Percentiles rank a stretch among this genome's conserved stretches.
Evolutionary conservation across 2,329 filamentous ascomycete species (phyloP).

Genomic region (Curvularia spicifera): DNA sequence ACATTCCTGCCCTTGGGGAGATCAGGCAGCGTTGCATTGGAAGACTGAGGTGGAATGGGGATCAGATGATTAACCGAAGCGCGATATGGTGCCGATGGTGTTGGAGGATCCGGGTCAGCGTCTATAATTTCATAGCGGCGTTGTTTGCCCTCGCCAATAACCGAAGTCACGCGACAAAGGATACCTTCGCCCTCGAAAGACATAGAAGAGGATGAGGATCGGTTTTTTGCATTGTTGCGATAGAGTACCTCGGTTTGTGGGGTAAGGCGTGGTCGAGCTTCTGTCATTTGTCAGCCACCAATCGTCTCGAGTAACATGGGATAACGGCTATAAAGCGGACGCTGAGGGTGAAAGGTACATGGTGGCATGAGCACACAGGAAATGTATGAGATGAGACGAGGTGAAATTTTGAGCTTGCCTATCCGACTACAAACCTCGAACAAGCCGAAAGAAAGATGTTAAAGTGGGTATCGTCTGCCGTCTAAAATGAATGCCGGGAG

Average conservation of each 20-base stretch:
- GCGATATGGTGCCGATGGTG: slow-evolving; percentile 50
- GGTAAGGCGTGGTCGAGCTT: slow-evolving; percentile 39
- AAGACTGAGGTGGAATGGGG: slow-evolving; percentile 52
- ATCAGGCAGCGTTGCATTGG: slow-evolving; percentile 52
- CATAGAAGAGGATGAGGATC: slow-evolving; percentile 28
- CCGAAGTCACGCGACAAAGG: slow-evolving; percentile 57
- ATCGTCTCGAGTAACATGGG: slow-evolving; percentile 1
- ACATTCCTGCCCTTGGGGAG: slow-evolving; percentile 53
- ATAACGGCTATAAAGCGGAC: slow-evolving; percentile 3
- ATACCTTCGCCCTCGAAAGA: slow-evolving; percentile 58
- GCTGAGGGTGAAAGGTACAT: slow-evolving; percentile 11
- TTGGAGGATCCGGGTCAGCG: slow-evolving; percentile 53
- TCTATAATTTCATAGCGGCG: slow-evolving; percentile 62
- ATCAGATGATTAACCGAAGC: slow-evolving; percentile 56
- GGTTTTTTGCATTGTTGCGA: slow-evolving; percentile 55
- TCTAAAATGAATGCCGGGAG: slow-evolving; percentile 21
- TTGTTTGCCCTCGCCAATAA: slow-evolving; percentile 62
- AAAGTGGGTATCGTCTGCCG: slow-evolving; percentile 30
- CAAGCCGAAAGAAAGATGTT: slow-evolving; percentile 22
- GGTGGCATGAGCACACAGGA: slow-evolving; percentile 14
- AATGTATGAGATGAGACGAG: slow-evolving; percentile 22
- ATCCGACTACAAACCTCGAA: slow-evolving; percentile 30
- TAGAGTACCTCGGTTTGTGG: slow-evolving; percentile 59
- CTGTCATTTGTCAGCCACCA: slow-evolving; percentile 15
- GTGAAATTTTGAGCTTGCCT: slow-evolving; percentile 25